These are phyloP conservation scores for Kluyveromyces dobzhanskii DNA, from an alignment of 805 yeast genomes.

Conservation along the genomic window DNA sequence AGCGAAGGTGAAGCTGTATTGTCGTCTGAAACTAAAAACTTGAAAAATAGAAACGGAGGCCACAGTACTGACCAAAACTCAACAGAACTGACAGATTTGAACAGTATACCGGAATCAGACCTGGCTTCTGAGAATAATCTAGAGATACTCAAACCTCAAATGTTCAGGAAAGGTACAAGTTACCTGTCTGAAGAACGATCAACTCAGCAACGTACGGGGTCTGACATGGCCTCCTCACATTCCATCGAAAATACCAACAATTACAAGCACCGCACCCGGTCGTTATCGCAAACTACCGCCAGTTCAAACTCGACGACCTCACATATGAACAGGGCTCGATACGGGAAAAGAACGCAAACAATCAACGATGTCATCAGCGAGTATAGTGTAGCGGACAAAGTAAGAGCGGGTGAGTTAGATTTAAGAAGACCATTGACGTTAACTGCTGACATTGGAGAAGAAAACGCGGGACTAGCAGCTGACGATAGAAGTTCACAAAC, in stretches of 20 bases:
- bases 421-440: constrained; percentile 24
- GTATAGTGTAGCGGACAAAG: constrained; percentile 29
- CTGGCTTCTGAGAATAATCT: background rate
- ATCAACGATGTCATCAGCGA: constrained; percentile 35
- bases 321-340: background rate
- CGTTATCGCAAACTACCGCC: background rate
- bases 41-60: background rate
- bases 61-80: background rate
- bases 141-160: background rate
- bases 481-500: background rate
- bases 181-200: background rate
- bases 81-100: background rate
- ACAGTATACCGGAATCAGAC: background rate
- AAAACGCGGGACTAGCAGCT: constrained; percentile 10
- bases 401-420: constrained; percentile 26
- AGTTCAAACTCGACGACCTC: background rate
- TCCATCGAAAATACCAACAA: background rate
- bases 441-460: constrained; percentile 23
- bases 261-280: background rate
- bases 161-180: background rate
- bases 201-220: background rate
- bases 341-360: constrained; percentile 27
- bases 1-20: background rate
- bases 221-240: background rate
- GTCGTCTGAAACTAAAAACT: background rate